phyloP scores from a whole-genome alignment of 352 stramenopile species.

The Blastocystis sp. region DNA sequence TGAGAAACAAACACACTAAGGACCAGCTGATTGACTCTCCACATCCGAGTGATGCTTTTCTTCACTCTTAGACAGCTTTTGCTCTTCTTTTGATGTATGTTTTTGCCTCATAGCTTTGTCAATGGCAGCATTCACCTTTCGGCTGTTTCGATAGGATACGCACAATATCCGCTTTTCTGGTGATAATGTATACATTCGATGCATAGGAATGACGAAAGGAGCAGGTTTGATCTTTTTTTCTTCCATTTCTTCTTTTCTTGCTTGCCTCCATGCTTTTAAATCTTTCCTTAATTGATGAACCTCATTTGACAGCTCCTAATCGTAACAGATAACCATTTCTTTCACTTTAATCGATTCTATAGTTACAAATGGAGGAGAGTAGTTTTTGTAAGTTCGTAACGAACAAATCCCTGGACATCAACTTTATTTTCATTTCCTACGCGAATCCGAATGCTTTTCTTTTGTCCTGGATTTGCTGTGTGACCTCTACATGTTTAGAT shows the following conservation, averaged over 20 bases:
- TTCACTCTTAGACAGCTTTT: too few relatives aligned
- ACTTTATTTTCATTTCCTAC: not conserved
- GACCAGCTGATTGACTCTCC: too few relatives aligned
- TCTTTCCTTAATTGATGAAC: not conserved
- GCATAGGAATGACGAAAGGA: not conserved
- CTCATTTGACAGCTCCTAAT: not conserved
- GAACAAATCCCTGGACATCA: not conserved
- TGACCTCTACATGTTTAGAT: not conserved
- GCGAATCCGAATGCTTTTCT: not conserved
- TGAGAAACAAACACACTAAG: not conserved
- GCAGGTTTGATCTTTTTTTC: not conserved
- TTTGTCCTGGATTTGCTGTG: not conserved
- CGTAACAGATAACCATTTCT: not conserved
- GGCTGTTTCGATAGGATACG: slow-evolving; percentile 36
- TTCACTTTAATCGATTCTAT: not conserved
- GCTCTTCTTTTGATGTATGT: too few relatives aligned
- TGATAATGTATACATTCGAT: not conserved
- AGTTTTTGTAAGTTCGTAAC: not conserved
- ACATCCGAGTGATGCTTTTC: too few relatives aligned
- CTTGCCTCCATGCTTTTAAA: not conserved
- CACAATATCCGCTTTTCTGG: not conserved
- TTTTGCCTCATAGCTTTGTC: not conserved
- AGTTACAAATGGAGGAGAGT: not conserved
- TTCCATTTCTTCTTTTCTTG: not conserved
- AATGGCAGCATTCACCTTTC: not conserved